A percentile compares a stretch with the other conserved stretches of the same genome.
Conservation (phyloP, 2,329 filamentous ascomycete genomes). For the Chalaropsis ovoidea region DNA sequence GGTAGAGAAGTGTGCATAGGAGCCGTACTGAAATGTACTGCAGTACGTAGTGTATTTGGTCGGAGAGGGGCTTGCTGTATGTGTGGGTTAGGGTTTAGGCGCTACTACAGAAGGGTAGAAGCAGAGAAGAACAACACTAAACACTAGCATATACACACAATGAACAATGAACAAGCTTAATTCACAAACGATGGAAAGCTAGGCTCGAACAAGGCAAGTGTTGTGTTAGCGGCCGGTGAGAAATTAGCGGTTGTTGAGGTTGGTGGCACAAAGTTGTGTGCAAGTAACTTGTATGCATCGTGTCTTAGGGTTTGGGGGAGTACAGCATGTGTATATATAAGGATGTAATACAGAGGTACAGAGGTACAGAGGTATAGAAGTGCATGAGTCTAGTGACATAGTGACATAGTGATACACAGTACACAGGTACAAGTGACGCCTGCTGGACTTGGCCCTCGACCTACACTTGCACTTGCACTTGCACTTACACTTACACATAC, state of each 20-base stretch:
- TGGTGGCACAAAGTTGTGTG: conserved; percentile 1
- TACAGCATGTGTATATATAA: no score
- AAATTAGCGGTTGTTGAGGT: neutral
- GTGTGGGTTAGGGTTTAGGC: neutral
- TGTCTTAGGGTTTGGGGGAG: no score
- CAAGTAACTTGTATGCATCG: neutral
- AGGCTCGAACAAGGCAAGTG: neutral
- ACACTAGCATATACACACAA: neutral
- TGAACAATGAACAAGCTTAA: neutral
- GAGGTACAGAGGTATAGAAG: no score
- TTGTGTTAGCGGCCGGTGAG: neutral
- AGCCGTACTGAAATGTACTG: neutral
- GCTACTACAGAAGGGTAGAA: neutral
- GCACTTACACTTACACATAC: neutral
- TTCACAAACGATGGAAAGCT: neutral
- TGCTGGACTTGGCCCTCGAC: neutral
- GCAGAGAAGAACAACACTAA: neutral
- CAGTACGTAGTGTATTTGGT: neutral
- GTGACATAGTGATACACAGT: no score
- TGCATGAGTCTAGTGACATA: no score
- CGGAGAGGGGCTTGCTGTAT: neutral
- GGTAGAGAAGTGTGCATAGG: no score
- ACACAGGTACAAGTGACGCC: neutral
- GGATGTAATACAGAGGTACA: no score
- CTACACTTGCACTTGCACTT: neutral